These are phyloP conservation scores for Ceriops decandra DNA, from an alignment of 345 rosid species.

Conservation along the genomic window DNA sequence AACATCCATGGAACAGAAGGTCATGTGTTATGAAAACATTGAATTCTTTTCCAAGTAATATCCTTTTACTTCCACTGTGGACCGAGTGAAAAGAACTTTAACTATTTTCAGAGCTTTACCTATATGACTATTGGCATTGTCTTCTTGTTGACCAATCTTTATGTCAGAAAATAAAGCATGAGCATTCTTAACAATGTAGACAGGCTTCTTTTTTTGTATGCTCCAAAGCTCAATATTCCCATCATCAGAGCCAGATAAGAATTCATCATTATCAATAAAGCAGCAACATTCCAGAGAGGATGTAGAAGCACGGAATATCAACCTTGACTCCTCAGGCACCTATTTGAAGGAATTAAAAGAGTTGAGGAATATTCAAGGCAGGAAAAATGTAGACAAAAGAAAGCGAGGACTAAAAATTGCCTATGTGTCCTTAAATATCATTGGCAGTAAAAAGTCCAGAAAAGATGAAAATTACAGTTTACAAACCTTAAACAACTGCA, in stretches of 20 bases:
- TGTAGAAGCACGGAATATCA: conserved; percentile 72
- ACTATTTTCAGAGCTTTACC: conserved; percentile 34
- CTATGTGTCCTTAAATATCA: not conserved
- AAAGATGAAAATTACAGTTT: not conserved
- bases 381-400: conserved; percentile 4
- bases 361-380: conserved; percentile 7
- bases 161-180: conserved; percentile 39
- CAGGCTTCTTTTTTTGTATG: conserved; percentile 66
- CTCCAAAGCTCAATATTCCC: conserved; percentile 86
- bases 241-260: conserved; percentile 91
- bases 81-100: too few species aligned
- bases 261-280: conserved; percentile 75
- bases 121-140: conserved; percentile 32
- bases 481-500: conserved; percentile 63
- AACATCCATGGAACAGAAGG: not conserved
- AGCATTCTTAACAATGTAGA: conserved; percentile 65
- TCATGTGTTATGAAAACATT: too few species aligned
- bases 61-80: not conserved
- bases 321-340: conserved; percentile 75
- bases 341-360: conserved; percentile 30
- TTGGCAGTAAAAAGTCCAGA: not conserved
- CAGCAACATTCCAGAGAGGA: conserved; percentile 89
- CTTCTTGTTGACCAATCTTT: conserved; percentile 25
- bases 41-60: too few species aligned
- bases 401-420: not conserved